Base-by-base conservation (phyloP, 1,284 basidiomycete species). In the Fomitopsis pinicola region DNA sequence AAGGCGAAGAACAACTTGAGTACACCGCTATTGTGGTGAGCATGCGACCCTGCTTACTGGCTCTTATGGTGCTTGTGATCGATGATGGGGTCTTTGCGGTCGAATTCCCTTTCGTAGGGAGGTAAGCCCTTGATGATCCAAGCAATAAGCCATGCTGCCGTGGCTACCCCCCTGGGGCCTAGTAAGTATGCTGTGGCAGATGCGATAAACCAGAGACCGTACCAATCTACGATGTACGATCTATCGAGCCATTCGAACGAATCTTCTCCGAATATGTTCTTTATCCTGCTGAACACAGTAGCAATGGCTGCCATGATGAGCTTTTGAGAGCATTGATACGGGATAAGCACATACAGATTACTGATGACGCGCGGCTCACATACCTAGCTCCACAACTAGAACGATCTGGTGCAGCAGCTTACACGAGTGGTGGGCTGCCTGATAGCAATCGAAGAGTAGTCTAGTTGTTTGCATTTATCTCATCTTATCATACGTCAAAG, bases 71-170 rank as follows among this genome's bases (percentile, higher is more conserved):
- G 79, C 8, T 78, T 78, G 68, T 85, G 78, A 59, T 73, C 77
- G 45, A 89, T 87, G 10, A 80, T 69, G 12, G 79, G 75, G 63
- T 89, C 86, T 40, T 82, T 71, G 0, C 72, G 66, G 57, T 75
- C 75, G 66, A 87, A 86, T 2, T 80, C 78, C 12, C 86, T 78
- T 66, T 86, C 77, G 66, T 78, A 87, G 7, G 85, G 79, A 0
- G 82, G 78, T 2, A 77, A 40, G 0, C 62, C 60, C 40, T 74
- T 75, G 58, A 80, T 73, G 45, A 78, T 52, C 63, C 70, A 75
- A 5, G 80, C 77, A 4, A 81, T 67, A 1, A 78, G 35, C 79
- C 82, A 83, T 45, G 84, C 69, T n/a, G 72, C 40, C 14, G 72
- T 66, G 19, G 81, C 78, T 12, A 81, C 64, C 22, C 71, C 55